Evolutionary conservation across 225 moss, liverwort and hornwort genomes (phyloP).

Genomic region (Lunularia cruciata): DNA sequence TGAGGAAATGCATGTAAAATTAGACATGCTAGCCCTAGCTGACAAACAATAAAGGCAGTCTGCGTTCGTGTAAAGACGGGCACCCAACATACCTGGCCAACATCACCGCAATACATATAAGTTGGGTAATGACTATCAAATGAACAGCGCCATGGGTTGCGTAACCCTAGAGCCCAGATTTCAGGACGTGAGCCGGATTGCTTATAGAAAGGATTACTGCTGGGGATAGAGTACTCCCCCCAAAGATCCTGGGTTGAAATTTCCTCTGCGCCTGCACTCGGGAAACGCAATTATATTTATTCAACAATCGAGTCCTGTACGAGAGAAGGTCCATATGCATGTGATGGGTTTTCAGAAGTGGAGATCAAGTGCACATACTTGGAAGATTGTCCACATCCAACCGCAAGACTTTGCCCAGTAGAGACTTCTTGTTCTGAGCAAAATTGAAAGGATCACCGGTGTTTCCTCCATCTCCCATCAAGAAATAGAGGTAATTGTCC

Average conservation of each 20-base stretch:
- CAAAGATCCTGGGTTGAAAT: slow-evolving; percentile 45
- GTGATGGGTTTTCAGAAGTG: too few species aligned
- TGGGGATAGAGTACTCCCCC: slow-evolving; percentile 73
- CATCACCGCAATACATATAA: slow-evolving; percentile 89
- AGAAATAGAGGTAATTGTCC: slow-evolving; percentile 78
- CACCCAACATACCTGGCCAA: slow-evolving; percentile 79
- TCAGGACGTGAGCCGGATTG: slow-evolving; percentile 58
- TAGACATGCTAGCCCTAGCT: too few species aligned
- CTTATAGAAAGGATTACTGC: slow-evolving; percentile 64
- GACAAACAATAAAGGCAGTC: too few species aligned
- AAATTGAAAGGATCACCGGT: slow-evolving; percentile 77
- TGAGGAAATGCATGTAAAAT: too few species aligned
- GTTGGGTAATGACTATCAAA: slow-evolving; percentile 61
- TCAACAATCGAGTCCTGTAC: background rate
- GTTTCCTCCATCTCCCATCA: slow-evolving; percentile 83
- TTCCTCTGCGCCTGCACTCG: slow-evolving; percentile 36
- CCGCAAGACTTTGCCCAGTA: slow-evolving; percentile 84
- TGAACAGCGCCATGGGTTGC: slow-evolving; percentile 97
- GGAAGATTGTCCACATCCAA: slow-evolving; percentile 74
- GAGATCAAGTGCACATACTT: slow-evolving; percentile 50
- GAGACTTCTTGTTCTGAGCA: slow-evolving; percentile 58
- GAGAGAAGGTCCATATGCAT: too few species aligned
- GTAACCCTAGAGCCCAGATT: slow-evolving; percentile 83
- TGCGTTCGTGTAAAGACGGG: too few species aligned
- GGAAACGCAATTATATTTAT: background rate